A percentile compares a stretch with the other conserved stretches of the same genome.
Conservation (phyloP, 1,284 basidiomycete species). For the Rhodotorula mucilaginosa region DNA sequence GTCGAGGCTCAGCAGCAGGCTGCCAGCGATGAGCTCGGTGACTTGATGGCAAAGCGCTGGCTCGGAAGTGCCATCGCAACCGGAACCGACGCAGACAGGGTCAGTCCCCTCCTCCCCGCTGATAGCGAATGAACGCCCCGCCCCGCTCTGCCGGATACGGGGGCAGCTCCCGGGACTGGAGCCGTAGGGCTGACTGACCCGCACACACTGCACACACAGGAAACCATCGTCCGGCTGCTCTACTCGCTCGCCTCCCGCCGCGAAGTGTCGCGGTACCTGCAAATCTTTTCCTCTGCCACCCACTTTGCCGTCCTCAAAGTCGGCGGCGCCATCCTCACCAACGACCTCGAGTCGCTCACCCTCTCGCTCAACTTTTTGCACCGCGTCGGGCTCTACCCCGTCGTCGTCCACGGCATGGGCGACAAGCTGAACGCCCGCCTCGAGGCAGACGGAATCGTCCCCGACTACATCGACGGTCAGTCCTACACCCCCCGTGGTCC, state of each 20-base stretch:
- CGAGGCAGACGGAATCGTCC: conserved; percentile 81
- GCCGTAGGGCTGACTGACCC: too few species aligned
- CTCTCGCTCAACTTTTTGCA: conserved; percentile 90
- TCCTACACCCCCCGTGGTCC: background rate
- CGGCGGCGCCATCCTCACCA: conserved; percentile 82
- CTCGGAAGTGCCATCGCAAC: conserved; percentile 31
- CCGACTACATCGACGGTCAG: conserved; percentile 81
- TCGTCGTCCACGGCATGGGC: conserved; percentile 85
- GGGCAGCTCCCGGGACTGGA: background rate
- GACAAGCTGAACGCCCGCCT: conserved; percentile 70
- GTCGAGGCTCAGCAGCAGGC: conserved; percentile 31
- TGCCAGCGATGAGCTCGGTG: conserved; percentile 35
- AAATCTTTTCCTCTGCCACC: conserved; percentile 71
- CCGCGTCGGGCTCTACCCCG: conserved; percentile 87
- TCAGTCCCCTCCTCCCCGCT: conserved; percentile 9
- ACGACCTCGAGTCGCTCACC: conserved; percentile 84
- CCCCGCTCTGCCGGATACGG: too few species aligned
- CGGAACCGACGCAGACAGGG: conserved; percentile 38
- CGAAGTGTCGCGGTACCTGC: conserved; percentile 92
- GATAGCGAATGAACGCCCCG: background rate
- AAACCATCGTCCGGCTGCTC: conserved; percentile 64
- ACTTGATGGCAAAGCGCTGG: conserved; percentile 39
- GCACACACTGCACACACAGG: conserved; percentile 12
- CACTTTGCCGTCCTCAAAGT: conserved; percentile 55
- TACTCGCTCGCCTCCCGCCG: conserved; percentile 93